Evolutionary conservation across 1,139 yeast genomes (phyloP).

Genomic region (Petasospora rhodanensis): DNA sequence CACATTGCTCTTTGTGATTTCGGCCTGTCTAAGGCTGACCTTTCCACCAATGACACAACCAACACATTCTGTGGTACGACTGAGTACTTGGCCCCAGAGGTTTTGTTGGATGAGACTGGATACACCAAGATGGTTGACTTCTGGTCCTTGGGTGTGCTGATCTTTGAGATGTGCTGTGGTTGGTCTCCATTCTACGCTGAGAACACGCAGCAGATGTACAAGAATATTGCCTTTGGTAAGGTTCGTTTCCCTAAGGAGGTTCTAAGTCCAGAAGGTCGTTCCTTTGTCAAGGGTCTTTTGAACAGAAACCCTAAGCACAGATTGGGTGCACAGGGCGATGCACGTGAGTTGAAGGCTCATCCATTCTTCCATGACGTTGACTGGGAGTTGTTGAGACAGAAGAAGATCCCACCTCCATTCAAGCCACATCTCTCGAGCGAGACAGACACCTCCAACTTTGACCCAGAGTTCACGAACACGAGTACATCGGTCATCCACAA

Average conservation of each 20-base stretch:
- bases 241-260: conserved; percentile 96
- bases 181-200: conserved; percentile 99
- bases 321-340: conserved; percentile 86
- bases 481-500: conserved; percentile 76
- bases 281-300: conserved; percentile 88
- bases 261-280: conserved; percentile 83
- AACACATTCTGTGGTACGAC: conserved; percentile 98
- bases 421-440: conserved; percentile 90
- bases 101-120: conserved; percentile 75
- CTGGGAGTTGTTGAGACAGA: conserved; percentile 74
- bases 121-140: conserved; percentile 85
- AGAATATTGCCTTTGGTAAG: conserved; percentile 96
- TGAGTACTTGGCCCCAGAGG: conserved; percentile 82
- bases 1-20: conserved; percentile 96
- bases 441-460: conserved; percentile 92
- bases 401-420: conserved; percentile 95
- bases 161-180: conserved; percentile 93
- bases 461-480: conserved; percentile 93
- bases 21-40: conserved; percentile 90
- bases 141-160: conserved; percentile 79
- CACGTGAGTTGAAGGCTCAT: conserved; percentile 86
- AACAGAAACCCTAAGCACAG: conserved; percentile 95
- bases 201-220: conserved; percentile 96
- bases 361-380: conserved; percentile 87
- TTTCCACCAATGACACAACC: conserved; percentile 80